Base-by-base conservation (phyloP, 176 grass and related monocot species). In the Alopecurus myosuroides region DNA sequence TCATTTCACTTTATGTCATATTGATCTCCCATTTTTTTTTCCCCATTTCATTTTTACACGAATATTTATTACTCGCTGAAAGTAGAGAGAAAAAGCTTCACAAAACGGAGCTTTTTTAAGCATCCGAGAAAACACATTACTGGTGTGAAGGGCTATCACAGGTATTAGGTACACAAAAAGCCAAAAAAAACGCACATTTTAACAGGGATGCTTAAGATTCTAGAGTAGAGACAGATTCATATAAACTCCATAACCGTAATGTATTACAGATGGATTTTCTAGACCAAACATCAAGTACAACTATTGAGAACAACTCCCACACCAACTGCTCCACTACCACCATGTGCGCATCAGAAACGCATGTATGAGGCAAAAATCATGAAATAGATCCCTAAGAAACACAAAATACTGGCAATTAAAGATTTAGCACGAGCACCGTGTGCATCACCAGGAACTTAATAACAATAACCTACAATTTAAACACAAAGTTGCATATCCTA, bases 261-360 rank as follows among this genome's bases (percentile, higher is more conserved):
- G 14, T 29, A 37, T 52, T 40, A 34, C 22, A 55, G 51, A 19
- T 4, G 36, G 44, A 64, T n/a, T 12, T 79, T 63, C 26, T 33
- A 67, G 29, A 41, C 14, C 46, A 67, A 87, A 89, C 42, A 70
- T 18, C 22, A 63, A 20, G 9, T 52, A 23, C 5, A 60, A 90
- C 19, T 37, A 22, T 7, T 68, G 64, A 4, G 18, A 68, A 76
- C 4, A 53, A 29, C 28, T 83, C 92, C 93, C 95, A 97, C 76
- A 94, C 76, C 44, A 97, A 88, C 78, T 97, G 95, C 84, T 97
- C 94, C 83, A 97, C 88, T 41, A 92, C 95, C 62, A 94, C 95
- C 68, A 89, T 78, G 92, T 97, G 65, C 67, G 44, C 74, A 70
- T 26, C 56, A 23, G 56, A 60, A 60, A 25, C 56, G 56, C 4